Conservation (phyloP, 2,329 filamentous ascomycete genomes). For the Ophiostoma tasmaniense region DNA sequence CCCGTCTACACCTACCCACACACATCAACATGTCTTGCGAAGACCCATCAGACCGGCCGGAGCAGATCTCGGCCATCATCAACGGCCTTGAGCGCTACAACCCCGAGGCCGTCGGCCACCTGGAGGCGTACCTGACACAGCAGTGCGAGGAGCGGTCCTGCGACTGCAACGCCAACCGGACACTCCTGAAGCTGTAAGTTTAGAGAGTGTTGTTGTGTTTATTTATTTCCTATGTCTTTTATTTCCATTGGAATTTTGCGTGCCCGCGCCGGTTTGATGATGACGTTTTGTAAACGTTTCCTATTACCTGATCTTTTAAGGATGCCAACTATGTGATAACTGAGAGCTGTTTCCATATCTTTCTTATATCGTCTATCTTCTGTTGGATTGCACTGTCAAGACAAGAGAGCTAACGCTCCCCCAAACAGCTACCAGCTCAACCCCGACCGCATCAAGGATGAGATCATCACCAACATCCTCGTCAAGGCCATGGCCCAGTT, state of each 20-base stretch:
- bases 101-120: conserved; percentile 84
- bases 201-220: neutral
- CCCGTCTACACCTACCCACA: neutral
- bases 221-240: conserved; percentile 14
- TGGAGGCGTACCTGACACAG: conserved; percentile 88
- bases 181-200: conserved; percentile 91
- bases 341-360: conserved; percentile 40
- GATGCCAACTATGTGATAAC: conserved; percentile 54
- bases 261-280: conserved; percentile 42
- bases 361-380: neutral
- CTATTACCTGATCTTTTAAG: conserved; percentile 85
- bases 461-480: conserved; percentile 97
- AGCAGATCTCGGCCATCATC: conserved; percentile 86
- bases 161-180: conserved; percentile 95
- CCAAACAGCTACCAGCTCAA: conserved; percentile 90
- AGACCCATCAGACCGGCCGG: conserved; percentile 83
- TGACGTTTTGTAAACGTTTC: conserved; percentile 85
- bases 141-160: conserved; percentile 94
- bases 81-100: conserved; percentile 98
- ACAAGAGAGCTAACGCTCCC: neutral
- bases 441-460: conserved; percentile 92
- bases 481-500: conserved; percentile 97
- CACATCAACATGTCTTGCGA: conserved; percentile 55
- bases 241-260: neutral
- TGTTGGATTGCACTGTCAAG: neutral